Conservation (phyloP, 2,329 filamentous ascomycete species). For the Arthrobotrys entomopaga region DNA sequence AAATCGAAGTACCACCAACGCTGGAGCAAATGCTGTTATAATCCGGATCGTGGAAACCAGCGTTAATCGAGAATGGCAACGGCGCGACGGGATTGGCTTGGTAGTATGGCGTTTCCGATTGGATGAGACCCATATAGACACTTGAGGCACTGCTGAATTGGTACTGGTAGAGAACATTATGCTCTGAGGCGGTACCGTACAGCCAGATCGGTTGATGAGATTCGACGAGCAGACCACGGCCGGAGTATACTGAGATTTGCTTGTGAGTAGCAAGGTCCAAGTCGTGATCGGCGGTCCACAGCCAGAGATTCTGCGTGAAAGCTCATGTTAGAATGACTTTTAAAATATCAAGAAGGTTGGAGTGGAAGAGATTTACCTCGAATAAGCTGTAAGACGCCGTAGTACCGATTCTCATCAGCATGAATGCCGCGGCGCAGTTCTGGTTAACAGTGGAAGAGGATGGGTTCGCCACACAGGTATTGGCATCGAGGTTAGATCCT, state of each 20-base stretch:
- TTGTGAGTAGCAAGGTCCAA: slow-evolving; percentile 64
- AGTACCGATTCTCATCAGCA: slow-evolving; percentile 62
- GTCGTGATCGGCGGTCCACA: slow-evolving; percentile 68
- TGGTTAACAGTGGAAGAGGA: slow-evolving; percentile 57
- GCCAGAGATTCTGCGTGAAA: slow-evolving; percentile 63
- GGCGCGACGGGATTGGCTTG: slow-evolving; percentile 64
- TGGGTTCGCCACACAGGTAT: slow-evolving; percentile 65
- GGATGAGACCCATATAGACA: slow-evolving; percentile 83
- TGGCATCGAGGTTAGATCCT: slow-evolving; percentile 60
- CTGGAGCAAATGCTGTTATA: slow-evolving; percentile 28
- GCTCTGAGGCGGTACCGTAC: slow-evolving; percentile 67
- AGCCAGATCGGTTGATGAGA: slow-evolving; percentile 67
- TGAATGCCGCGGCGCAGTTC: slow-evolving; percentile 62
- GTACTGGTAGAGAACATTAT: slow-evolving; percentile 76
- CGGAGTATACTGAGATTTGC: slow-evolving; percentile 63
- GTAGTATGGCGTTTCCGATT: slow-evolving; percentile 82
- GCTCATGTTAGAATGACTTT: no score
- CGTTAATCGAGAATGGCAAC: slow-evolving; percentile 61
- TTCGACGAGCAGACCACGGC: slow-evolving; percentile 66
- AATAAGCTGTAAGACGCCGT: slow-evolving; percentile 64
- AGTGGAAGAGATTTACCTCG: slow-evolving; percentile 60
- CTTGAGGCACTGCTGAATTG: slow-evolving; percentile 80
- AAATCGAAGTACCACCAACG: slow-evolving; percentile 22
- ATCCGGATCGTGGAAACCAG: slow-evolving; percentile 53
- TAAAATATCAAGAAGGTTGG: no score